Percentiles rank a stretch among this genome's conserved stretches.
Conservation (phyloP, 2,329 filamentous ascomycete genomes). For the Moelleriella libera region DNA sequence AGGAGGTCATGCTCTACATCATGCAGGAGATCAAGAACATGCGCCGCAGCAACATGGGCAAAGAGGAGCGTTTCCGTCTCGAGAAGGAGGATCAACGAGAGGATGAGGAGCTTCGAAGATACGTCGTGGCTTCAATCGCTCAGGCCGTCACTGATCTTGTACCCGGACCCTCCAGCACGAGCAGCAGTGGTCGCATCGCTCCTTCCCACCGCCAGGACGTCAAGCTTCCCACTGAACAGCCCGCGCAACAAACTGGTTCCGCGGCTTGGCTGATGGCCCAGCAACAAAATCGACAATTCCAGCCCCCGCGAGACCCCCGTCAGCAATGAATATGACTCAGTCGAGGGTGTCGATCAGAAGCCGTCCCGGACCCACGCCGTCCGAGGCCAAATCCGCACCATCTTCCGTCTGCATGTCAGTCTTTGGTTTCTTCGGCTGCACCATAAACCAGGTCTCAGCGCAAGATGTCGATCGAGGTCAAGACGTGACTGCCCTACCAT, state of each 20-base stretch:
- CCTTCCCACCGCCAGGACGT: slow-evolving; percentile 30
- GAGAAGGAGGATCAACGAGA: slow-evolving; percentile 70
- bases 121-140: slow-evolving; percentile 60
- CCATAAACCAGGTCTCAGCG: too few relatives aligned
- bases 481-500: too few relatives aligned
- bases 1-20: slow-evolving; percentile 83
- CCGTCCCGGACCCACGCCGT: too few relatives aligned
- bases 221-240: slow-evolving; percentile 47
- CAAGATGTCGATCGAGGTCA: too few relatives aligned
- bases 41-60: slow-evolving; percentile 70
- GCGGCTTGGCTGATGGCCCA: slow-evolving; percentile 36
- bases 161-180: slow-evolving; percentile 26
- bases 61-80: slow-evolving; percentile 69
- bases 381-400: too few relatives aligned
- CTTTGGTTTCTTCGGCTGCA: too few relatives aligned
- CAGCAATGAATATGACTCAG: slow-evolving; percentile 9
- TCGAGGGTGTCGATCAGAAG: too few relatives aligned
- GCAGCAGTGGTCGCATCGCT: slow-evolving; percentile 6
- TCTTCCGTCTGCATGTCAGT: too few relatives aligned
- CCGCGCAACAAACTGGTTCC: slow-evolving; percentile 34
- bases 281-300: slow-evolving; percentile 26
- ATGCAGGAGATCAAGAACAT: slow-evolving; percentile 81
- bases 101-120: slow-evolving; percentile 59
- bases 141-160: slow-evolving; percentile 57
- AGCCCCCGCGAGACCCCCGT: slow-evolving; percentile 30